Percentiles rank a stretch among this genome's conserved stretches.
Conservation (phyloP, 2,329 filamentous ascomycete genomes). For the Penicillium rolfsii region DNA sequence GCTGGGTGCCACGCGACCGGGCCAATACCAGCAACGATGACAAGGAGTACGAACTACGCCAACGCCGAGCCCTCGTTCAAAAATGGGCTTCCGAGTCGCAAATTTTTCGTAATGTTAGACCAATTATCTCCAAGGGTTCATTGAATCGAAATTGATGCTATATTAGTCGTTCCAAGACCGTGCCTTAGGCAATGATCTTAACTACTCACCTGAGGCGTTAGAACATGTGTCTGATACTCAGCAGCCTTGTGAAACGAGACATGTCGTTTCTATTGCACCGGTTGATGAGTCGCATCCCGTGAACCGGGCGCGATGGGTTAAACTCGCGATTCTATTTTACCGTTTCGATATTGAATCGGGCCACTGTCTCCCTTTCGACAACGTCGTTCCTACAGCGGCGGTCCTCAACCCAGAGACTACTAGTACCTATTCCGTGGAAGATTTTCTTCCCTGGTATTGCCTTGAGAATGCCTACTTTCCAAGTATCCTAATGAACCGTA, state of each 20-base stretch:
- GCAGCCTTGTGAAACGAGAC: background rate
- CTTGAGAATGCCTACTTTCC: constrained; percentile 3
- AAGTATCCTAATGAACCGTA: background rate
- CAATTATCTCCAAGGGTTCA: background rate
- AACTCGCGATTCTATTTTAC: constrained; percentile 1
- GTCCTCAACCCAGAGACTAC: constrained; percentile 4
- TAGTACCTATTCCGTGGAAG: background rate
- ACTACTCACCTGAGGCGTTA: constrained; percentile 2
- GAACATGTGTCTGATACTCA: background rate
- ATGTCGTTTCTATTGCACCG: background rate
- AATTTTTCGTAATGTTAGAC: background rate
- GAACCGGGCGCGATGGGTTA: constrained; percentile 6
- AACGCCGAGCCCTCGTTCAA: background rate
- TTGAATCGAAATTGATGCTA: background rate
- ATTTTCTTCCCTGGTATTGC: constrained; percentile 6
- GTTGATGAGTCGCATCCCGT: background rate
- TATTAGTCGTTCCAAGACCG: background rate
- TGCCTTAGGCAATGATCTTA: background rate
- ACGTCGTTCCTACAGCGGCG: background rate
- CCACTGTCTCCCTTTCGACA: constrained; percentile 2
- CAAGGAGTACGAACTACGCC: background rate
- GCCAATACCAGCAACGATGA: background rate
- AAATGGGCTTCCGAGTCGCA: constrained; percentile 3
- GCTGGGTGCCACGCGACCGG: background rate
- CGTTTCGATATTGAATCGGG: constrained; percentile 6